These are phyloP conservation scores for Achlya hypogyna DNA, from an alignment of 352 stramenopile genomes.

Conservation along the genomic window DNA sequence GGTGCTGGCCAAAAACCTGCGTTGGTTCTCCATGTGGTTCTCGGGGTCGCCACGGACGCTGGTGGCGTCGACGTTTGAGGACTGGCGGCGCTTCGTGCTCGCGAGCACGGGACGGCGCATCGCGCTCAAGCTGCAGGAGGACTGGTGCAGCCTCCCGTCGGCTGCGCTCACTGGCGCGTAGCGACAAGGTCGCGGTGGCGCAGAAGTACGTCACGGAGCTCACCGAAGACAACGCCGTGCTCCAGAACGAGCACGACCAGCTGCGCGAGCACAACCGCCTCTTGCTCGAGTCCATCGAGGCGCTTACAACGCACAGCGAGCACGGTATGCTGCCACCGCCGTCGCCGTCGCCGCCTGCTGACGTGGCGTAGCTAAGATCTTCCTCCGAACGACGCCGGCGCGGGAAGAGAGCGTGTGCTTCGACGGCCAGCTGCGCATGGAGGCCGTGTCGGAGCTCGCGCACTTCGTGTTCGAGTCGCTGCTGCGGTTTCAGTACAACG, in stretches of 20 bases:
- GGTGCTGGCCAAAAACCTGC: conserved; percentile 42
- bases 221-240: not conserved
- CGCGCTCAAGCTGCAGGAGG: conserved; percentile 18
- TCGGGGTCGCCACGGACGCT: conserved; percentile 39
- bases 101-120: conserved; percentile 27
- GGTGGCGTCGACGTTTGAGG: conserved; percentile 40
- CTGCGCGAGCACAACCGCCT: conserved; percentile 42
- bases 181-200: not conserved
- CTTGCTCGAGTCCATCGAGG: conserved; percentile 40
- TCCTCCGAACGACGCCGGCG: conserved; percentile 32
- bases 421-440: conserved; percentile 53
- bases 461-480: conserved; percentile 59
- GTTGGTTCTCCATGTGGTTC: conserved; percentile 67
- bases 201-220: conserved; percentile 1
- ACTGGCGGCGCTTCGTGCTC: conserved; percentile 37
- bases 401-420: conserved; percentile 47
- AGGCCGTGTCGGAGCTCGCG: conserved; percentile 49
- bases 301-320: conserved; percentile 41
- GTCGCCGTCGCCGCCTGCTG: conserved; percentile 41
- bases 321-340: conserved; percentile 43
- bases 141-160: not conserved
- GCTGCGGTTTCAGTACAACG: conserved; percentile 44
- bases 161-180: not conserved
- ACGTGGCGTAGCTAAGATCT: conserved; percentile 24
- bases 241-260: conserved; percentile 28